Conservation (phyloP, 495 filamentous ascomycete species). For the Lasiosphaeris hirsuta region DNA sequence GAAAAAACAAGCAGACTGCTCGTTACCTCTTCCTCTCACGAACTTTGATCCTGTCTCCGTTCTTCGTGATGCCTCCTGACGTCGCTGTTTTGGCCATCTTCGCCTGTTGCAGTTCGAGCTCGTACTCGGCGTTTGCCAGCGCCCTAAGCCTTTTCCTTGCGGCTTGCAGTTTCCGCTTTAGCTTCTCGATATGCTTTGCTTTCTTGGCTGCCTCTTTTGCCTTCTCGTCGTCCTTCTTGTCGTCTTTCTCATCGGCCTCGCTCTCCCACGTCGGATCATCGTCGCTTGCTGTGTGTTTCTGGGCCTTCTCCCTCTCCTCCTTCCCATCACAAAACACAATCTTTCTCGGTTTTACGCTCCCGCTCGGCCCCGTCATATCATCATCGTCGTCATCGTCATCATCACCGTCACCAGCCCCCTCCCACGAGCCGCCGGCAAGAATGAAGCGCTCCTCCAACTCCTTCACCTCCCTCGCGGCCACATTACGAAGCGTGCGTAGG, state of each 20-base stretch:
- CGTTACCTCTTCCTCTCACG: slow-evolving; percentile 72
- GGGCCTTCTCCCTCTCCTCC: slow-evolving; percentile 31
- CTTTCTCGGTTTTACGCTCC: slow-evolving; percentile 33
- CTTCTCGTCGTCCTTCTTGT: slow-evolving; percentile 42
- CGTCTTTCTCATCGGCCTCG: slow-evolving; percentile 2
- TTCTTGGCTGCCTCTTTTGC: slow-evolving; percentile 46
- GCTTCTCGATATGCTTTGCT: slow-evolving; percentile 40
- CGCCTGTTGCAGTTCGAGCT: slow-evolving; percentile 63
- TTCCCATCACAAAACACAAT: slow-evolving; percentile 43
- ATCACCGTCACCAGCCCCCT: slow-evolving; percentile 22
- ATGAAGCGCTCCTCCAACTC: slow-evolving; percentile 44
- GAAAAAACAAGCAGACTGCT: not conserved
- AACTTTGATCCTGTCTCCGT: slow-evolving; percentile 79
- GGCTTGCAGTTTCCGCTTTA: slow-evolving; percentile 53
- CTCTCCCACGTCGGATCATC: slow-evolving; percentile 28
- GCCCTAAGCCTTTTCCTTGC: slow-evolving; percentile 67
- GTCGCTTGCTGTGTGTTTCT: slow-evolving; percentile 44
- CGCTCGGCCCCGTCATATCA: slow-evolving; percentile 24
- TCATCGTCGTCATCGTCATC: slow-evolving; percentile 29
- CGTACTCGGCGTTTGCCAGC: slow-evolving; percentile 67
- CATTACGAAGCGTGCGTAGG: slow-evolving; percentile 60
- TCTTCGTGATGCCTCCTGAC: slow-evolving; percentile 74
- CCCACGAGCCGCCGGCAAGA: slow-evolving; percentile 32
- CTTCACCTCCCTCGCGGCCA: slow-evolving; percentile 43
- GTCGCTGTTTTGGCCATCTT: slow-evolving; percentile 68